Percentiles rank a stretch among this genome's conserved stretches.
Evolutionary conservation across 2,329 filamentous ascomycete species (phyloP).

Genomic region (Aspergillus niger): DNA sequence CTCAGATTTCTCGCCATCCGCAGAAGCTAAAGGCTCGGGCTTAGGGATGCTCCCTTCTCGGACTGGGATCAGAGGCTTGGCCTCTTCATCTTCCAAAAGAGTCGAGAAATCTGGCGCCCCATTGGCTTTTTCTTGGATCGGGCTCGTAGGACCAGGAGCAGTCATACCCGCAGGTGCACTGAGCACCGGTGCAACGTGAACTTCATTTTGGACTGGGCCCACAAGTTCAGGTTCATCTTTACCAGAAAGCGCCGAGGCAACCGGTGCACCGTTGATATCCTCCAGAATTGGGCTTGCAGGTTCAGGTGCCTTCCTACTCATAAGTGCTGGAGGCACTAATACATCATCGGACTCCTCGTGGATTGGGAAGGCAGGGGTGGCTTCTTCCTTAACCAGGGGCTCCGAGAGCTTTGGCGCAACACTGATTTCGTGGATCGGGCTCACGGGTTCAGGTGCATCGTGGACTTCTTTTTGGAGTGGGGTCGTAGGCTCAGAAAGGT

Average conservation of each 20-base stretch:
- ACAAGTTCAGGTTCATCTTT: too few species aligned
- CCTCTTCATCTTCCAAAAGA: background rate
- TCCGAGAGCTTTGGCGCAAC: too few species aligned
- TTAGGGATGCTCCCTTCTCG: background rate
- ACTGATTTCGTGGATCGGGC: too few species aligned
- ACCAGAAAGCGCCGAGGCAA: too few species aligned
- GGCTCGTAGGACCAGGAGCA: too few species aligned
- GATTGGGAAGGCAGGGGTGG: too few species aligned
- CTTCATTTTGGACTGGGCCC: too few species aligned
- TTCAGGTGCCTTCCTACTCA: background rate
- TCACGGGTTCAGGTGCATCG: background rate
- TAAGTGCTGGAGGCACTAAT: background rate
- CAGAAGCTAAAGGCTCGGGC: background rate
- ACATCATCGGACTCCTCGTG: background rate
- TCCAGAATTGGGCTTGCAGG: background rate
- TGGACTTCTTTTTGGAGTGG: background rate
- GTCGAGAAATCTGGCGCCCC: background rate
- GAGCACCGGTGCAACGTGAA: too few species aligned
- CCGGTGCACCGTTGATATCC: background rate
- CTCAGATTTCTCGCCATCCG: background rate
- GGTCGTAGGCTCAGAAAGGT: too few species aligned
- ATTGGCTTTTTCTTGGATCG: background rate
- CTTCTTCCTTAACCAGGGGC: too few species aligned
- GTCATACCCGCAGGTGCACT: too few species aligned
- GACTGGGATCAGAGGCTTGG: background rate